Evolutionary conservation across 352 stramenopile genomes (phyloP).

Genomic region (Phytophthora tentaculata): DNA sequence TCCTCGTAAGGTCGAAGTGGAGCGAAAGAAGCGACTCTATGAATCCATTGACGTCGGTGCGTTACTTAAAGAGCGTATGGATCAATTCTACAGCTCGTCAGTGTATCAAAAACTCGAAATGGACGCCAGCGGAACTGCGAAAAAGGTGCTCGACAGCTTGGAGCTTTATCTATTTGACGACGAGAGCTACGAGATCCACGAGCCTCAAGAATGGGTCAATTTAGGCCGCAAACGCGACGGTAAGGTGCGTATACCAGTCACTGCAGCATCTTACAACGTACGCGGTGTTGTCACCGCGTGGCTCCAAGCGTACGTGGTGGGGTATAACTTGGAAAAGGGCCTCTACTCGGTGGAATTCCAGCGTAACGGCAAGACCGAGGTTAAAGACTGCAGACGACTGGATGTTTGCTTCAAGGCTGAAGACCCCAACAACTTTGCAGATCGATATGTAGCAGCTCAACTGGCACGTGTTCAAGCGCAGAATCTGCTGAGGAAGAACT

Average conservation of each 20-base stretch:
- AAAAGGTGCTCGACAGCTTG: constrained; percentile 63
- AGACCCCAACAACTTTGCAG: constrained; percentile 77
- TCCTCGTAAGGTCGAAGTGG: constrained; percentile 72
- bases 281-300: constrained; percentile 67
- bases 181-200: constrained; percentile 79
- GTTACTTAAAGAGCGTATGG: constrained; percentile 56
- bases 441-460: constrained; percentile 75
- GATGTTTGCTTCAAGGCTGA: constrained; percentile 88
- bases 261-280: constrained; percentile 65
- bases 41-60: constrained; percentile 52
- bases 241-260: constrained; percentile 73
- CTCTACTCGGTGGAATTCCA: constrained; percentile 71
- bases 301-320: constrained; percentile 66
- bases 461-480: constrained; percentile 63
- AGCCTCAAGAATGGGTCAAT: constrained; percentile 65
- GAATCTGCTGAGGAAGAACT: constrained; percentile 70
- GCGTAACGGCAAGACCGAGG: constrained; percentile 66
- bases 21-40: constrained; percentile 69
- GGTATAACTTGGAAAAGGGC: constrained; percentile 47
- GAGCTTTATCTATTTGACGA: constrained; percentile 82
- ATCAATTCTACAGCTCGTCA: constrained; percentile 40
- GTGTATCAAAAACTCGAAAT: constrained; percentile 49
- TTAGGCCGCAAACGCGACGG: constrained; percentile 56
- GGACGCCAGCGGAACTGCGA: constrained; percentile 57
- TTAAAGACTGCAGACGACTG: constrained; percentile 53